These are phyloP conservation scores for Leptosphaerulina australis DNA, from an alignment of 2,329 filamentous ascomycete genomes.

Conservation along the genomic window DNA sequence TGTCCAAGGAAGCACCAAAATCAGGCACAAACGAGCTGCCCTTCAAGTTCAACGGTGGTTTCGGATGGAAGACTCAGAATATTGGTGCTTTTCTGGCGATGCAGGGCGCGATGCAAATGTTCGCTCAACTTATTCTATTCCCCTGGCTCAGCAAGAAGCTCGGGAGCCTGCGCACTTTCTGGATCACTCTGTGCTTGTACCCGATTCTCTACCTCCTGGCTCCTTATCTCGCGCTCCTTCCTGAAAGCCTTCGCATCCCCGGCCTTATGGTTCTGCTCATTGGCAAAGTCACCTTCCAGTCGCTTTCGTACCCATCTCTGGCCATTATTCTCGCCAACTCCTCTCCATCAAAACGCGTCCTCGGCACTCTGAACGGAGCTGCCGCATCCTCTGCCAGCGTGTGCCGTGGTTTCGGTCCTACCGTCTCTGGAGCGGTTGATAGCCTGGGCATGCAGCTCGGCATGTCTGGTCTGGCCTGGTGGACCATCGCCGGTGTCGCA, in stretches of 20 bases:
- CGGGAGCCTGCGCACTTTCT: slow-evolving; percentile 81
- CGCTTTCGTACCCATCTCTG: slow-evolving; percentile 88
- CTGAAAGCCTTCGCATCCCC: slow-evolving; percentile 70
- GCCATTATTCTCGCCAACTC: slow-evolving; percentile 89
- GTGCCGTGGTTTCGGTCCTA: slow-evolving; percentile 86
- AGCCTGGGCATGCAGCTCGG: slow-evolving; percentile 77
- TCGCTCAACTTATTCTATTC: slow-evolving; percentile 84
- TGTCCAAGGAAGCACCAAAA: slow-evolving; percentile 70
- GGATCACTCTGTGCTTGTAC: slow-evolving; percentile 79
- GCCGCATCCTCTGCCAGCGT: slow-evolving; percentile 90
- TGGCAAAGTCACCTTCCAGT: slow-evolving; percentile 92
- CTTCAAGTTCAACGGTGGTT: slow-evolving; percentile 88
- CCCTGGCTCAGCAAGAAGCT: slow-evolving; percentile 76
- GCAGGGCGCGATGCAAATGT: slow-evolving; percentile 87
- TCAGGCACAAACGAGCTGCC: slow-evolving; percentile 65
- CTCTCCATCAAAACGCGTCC: slow-evolving; percentile 79
- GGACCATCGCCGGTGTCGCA: slow-evolving; percentile 81
- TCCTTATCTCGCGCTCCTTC: slow-evolving; percentile 87
- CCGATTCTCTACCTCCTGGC: slow-evolving; percentile 86
- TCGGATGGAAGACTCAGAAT: slow-evolving; percentile 79
- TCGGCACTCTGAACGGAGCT: slow-evolving; percentile 91
- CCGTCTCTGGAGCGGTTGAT: slow-evolving; percentile 84
- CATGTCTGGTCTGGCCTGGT: slow-evolving; percentile 91
- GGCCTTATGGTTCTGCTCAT: slow-evolving; percentile 80
- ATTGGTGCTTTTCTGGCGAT: slow-evolving; percentile 88